Base-by-base conservation (phyloP, 2,329 filamentous ascomycete species). In the Aspergillus eucalypticola region DNA sequence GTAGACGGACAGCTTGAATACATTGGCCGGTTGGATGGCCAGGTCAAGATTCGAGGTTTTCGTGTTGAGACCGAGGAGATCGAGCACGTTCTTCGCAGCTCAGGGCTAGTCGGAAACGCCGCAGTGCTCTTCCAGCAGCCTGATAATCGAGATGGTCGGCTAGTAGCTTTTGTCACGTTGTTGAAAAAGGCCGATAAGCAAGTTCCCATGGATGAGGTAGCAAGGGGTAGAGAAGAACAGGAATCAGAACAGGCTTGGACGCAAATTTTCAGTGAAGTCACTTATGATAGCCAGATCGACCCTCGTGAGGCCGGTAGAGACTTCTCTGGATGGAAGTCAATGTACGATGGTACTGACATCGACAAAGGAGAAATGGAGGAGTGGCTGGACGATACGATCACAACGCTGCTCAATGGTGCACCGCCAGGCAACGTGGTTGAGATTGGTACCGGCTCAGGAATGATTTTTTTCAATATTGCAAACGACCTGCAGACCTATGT, bases 291-390 rank as follows among this genome's bases (percentile, higher is more conserved):
- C 11, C 13, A n/a, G 7, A 56, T 56, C 38, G 29, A 38, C 5
- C 13, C 15, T 21, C 42, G 21, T 11, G 2, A 56, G 13, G 7
- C 21, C 4, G 54, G 54, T 3, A 29, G 54, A 5, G 56, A 58
- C 27, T 58, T 53, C 15, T 17, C 27, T 25, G 56, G 56, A 10
- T 58, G 56, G 56, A 46, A n/a, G 27, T 58, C 56, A n/a, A 58
- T 58, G 56, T 58, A 53, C 17, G 56, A 58, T 32, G 56, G 56
- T 2, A 13, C 11, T 2, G 27, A 44, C 8, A 54, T 58, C 21
- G 56, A 58, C 25, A 53, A 32, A 17, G 11, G 5, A 6, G 48
- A 44, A 11, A 58, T 58, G 56, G 23, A 38, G 6, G 56, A 58
- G 38, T 58, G 56, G 56, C 17, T 58, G 8, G 39, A 58, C 23